Percentiles rank a stretch among this genome's conserved stretches.
These are phyloP conservation scores for Mollisiaceae sp. DNA, from an alignment of 2,329 filamentous ascomycete genomes.

Conservation along the genomic window DNA sequence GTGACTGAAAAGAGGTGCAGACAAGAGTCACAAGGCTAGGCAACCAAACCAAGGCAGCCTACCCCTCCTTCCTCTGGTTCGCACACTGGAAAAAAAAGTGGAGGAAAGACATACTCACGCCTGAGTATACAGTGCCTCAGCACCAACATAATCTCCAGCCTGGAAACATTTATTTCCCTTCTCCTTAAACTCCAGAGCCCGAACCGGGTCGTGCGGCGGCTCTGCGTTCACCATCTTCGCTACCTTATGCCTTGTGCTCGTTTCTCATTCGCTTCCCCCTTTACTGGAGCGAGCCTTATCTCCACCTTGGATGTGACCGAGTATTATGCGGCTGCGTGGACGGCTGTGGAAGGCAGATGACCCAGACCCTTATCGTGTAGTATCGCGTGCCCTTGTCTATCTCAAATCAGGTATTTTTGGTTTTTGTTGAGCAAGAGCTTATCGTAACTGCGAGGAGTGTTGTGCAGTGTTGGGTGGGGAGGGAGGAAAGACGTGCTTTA, in stretches of 20 bases:
- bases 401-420: background rate
- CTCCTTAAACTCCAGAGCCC: constrained; percentile 40
- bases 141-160: constrained; percentile 65
- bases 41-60: background rate
- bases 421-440: background rate
- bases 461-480: background rate
- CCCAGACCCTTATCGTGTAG: background rate
- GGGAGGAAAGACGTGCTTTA: background rate
- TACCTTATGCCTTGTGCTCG: background rate
- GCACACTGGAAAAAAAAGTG: background rate
- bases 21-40: constrained; percentile 10
- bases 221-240: constrained; percentile 36
- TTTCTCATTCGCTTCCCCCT: background rate
- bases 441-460: background rate
- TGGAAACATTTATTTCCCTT: constrained; percentile 60
- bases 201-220: constrained; percentile 25
- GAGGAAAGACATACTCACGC: constrained; percentile 54
- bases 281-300: background rate
- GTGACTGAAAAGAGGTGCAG: constrained; percentile 6
- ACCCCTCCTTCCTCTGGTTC: background rate
- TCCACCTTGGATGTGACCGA: background rate
- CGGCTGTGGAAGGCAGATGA: background rate
- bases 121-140: constrained; percentile 74
- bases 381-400: background rate
- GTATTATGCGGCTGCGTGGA: background rate